Evolutionary conservation across 345 rosid species (phyloP).

Genomic region (Cardamine chenopodiifolia): DNA sequence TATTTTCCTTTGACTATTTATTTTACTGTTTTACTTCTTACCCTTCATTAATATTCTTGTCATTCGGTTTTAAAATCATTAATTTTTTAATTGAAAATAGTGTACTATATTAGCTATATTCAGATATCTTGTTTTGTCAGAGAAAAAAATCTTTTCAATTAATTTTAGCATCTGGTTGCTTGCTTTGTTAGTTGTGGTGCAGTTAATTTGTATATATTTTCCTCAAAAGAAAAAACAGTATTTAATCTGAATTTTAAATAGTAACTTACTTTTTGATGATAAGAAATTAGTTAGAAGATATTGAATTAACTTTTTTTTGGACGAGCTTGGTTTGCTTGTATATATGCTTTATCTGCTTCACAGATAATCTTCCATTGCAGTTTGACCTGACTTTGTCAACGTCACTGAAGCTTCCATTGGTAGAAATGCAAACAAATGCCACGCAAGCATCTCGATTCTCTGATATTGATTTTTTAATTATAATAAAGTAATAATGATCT

Average conservation of each 20-base stretch:
- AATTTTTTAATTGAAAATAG: not conserved
- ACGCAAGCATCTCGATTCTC: not conserved
- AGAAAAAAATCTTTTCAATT: conserved; percentile 6
- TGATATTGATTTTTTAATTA: not conserved
- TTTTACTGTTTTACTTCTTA: conserved; percentile 33
- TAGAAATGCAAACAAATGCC: not conserved
- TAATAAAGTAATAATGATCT: not conserved
- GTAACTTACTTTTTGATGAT: not conserved
- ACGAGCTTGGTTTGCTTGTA: conserved; percentile 34
- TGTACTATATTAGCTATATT: conserved; percentile 12
- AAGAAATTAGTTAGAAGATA: conserved; percentile 30
- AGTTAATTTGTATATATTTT: conserved; percentile 16
- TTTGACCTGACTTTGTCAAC: conserved; percentile 26
- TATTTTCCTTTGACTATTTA: conserved; percentile 26
- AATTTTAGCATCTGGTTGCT: conserved; percentile 32
- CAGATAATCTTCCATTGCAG: conserved; percentile 13
- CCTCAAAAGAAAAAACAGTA: not conserved
- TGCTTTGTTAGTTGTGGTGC: conserved; percentile 34
- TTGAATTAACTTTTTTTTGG: conserved; percentile 23
- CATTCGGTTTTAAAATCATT: not conserved
- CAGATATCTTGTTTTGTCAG: conserved; percentile 32
- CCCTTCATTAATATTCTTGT: conserved; percentile 17
- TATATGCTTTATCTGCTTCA: conserved; percentile 29
- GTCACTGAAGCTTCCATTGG: not conserved
- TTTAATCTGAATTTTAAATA: conserved; percentile 5